Evolutionary conservation across 2,329 filamentous ascomycete species (phyloP).

Genomic region (Sporothrix euskadiensis): DNA sequence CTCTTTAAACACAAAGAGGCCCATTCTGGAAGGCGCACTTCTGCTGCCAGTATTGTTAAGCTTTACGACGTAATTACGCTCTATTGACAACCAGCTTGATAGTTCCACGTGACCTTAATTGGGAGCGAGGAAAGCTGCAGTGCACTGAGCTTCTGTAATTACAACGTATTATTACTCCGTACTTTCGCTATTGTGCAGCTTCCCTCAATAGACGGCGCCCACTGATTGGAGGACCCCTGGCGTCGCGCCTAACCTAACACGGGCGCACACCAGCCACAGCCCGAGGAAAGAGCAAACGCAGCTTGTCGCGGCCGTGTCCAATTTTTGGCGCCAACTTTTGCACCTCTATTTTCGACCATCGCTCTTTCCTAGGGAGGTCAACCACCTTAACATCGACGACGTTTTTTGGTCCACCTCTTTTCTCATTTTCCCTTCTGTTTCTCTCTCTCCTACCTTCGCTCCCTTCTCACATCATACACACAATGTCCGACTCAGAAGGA

Average conservation of each 20-base stretch:
- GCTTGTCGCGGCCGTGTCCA: constrained; percentile 8
- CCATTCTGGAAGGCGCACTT: neutral
- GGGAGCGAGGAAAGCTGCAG: neutral
- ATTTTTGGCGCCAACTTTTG: constrained; percentile 20
- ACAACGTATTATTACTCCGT: too few species aligned
- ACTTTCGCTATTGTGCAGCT: neutral
- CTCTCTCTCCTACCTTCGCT: neutral
- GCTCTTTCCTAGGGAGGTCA: constrained; percentile 9
- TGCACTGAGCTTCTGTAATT: neutral
- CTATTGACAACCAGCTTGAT: neutral
- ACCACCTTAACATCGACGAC: neutral
- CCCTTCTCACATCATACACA: neutral
- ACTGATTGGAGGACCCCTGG: constrained; percentile 3
- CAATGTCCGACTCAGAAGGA: constrained; percentile 33
- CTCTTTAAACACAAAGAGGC: neutral
- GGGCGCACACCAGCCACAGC: constrained; percentile 26
- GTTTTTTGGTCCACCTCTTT: neutral
- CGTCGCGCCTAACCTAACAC: constrained; percentile 10
- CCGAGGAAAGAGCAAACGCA: neutral
- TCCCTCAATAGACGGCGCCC: neutral
- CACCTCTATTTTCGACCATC: neutral
- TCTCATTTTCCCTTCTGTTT: neutral
- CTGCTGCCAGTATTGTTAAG: neutral
- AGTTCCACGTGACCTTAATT: neutral
- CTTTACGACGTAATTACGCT: neutral